These are phyloP conservation scores for Orychophragmus violaceus DNA, from an alignment of 345 rosid genomes.

Conservation along the genomic window DNA sequence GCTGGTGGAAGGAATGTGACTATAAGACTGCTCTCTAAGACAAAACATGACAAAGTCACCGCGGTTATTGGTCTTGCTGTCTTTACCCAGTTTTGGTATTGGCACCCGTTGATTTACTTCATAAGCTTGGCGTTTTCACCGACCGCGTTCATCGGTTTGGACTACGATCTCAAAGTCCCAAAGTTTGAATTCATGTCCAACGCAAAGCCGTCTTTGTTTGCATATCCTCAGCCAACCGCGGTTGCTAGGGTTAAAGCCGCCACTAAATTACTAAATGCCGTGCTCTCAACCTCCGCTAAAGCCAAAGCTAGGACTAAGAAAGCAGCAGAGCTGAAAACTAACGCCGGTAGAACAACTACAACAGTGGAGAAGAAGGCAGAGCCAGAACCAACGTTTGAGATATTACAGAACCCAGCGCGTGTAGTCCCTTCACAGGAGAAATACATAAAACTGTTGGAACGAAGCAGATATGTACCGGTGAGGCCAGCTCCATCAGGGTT, in stretches of 20 bases:
- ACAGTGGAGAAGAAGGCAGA: slow-evolving; percentile 79
- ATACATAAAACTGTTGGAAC: slow-evolving; percentile 66
- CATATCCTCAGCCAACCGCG: slow-evolving; percentile 88
- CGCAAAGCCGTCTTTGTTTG: slow-evolving; percentile 90
- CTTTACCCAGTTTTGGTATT: slow-evolving; percentile 98
- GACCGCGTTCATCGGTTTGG: slow-evolving; percentile 88
- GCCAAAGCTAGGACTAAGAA: too few relatives aligned
- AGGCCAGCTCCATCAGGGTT: slow-evolving; percentile 90
- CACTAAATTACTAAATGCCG: slow-evolving; percentile 85
- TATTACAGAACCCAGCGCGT: slow-evolving; percentile 87
- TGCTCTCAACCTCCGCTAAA: slow-evolving; percentile 92
- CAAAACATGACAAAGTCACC: slow-evolving; percentile 90
- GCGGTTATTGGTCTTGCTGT: slow-evolving; percentile 97
- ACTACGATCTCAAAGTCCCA: slow-evolving; percentile 91
- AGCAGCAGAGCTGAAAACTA: too few relatives aligned
- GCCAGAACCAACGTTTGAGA: slow-evolving; percentile 78
- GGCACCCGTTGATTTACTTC: slow-evolving; percentile 97
- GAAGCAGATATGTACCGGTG: slow-evolving; percentile 91
- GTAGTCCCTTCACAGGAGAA: slow-evolving; percentile 96
- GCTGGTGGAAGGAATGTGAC: slow-evolving; percentile 99
- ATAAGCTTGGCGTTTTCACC: slow-evolving; percentile 91
- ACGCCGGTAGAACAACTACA: too few relatives aligned
- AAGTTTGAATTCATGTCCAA: slow-evolving; percentile 86
- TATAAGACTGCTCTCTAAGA: slow-evolving; percentile 83
- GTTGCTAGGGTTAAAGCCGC: slow-evolving; percentile 76